These are phyloP conservation scores for Phanerochaete sordida DNA, from an alignment of 768 basidiomycete genomes.

Conservation along the genomic window DNA sequence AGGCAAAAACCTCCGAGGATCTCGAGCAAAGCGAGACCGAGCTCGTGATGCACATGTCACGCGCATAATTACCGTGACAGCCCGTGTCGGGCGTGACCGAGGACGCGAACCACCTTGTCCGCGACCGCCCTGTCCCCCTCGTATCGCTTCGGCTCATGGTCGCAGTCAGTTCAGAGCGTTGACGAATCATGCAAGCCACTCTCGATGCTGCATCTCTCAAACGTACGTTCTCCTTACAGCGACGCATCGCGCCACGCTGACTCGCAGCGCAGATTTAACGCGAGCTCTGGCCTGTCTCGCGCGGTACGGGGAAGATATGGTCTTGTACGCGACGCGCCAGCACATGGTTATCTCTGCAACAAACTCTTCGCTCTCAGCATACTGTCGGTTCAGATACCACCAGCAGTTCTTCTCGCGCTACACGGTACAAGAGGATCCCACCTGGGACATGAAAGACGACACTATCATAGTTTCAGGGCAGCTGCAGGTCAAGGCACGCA, in stretches of 20 bases:
- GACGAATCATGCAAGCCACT: conserved; percentile 57
- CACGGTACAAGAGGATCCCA: conserved; percentile 31
- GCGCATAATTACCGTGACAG: conserved; percentile 1
- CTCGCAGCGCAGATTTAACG: conserved; percentile 57
- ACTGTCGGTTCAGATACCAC: conserved; percentile 71
- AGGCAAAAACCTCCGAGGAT: too few species aligned
- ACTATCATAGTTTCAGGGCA: conserved; percentile 53
- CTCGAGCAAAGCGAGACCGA: background rate
- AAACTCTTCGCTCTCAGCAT: conserved; percentile 80
- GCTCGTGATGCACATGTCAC: background rate
- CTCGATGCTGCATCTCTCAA: conserved; percentile 55
- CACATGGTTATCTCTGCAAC: conserved; percentile 65
- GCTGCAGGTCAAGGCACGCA: conserved; percentile 60
- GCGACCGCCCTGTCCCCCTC: background rate
- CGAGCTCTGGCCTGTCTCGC: conserved; percentile 74
- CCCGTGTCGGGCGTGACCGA: background rate
- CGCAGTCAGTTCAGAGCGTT: too few species aligned
- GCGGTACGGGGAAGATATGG: conserved; percentile 79
- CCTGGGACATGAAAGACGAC: conserved; percentile 34
- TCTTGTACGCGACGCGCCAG: conserved; percentile 61
- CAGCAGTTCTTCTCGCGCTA: conserved; percentile 72
- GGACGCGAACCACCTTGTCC: background rate
- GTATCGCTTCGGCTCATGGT: too few species aligned
- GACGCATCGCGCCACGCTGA: background rate
- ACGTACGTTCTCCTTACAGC: conserved; percentile 28